These are phyloP conservation scores for Epicoccum sorghinum DNA, from an alignment of 2,329 filamentous ascomycete species.

Conservation along the genomic window DNA sequence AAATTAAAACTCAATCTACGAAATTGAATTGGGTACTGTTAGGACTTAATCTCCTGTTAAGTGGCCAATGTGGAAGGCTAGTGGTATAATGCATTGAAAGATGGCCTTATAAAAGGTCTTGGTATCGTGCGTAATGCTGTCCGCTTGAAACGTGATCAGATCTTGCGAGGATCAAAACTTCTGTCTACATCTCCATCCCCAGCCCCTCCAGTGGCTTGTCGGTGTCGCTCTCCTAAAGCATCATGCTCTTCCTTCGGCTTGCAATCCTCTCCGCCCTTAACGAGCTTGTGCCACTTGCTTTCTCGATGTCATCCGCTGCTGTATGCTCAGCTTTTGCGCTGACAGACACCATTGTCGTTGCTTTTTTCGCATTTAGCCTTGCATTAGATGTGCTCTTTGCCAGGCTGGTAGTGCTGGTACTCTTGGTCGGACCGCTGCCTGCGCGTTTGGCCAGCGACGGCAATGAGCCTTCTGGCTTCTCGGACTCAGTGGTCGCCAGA, in stretches of 20 bases:
- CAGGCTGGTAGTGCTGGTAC: constrained; percentile 19
- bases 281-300: constrained; percentile 23
- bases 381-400: constrained; percentile 25
- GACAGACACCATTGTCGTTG: background rate
- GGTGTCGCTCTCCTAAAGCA: constrained; percentile 38
- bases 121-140: constrained; percentile 10
- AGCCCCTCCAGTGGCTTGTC: background rate
- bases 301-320: constrained; percentile 14
- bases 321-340: constrained; percentile 11
- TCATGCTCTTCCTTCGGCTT: constrained; percentile 52
- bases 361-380: constrained; percentile 21
- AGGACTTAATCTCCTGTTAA: background rate
- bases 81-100: constrained; percentile 9
- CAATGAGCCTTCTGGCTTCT: constrained; percentile 25
- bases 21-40: no score
- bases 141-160: background rate
- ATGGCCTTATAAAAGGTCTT: background rate
- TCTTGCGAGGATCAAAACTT: background rate
- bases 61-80: background rate
- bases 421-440: constrained; percentile 31
- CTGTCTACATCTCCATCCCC: background rate
- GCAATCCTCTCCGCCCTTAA: constrained; percentile 45
- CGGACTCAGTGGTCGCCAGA: constrained; percentile 14
- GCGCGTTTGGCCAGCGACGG: constrained; percentile 35
- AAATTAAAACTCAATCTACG: background rate